These are phyloP conservation scores for Exophiala sp. DNA, from an alignment of 2,329 filamentous ascomycete genomes.

Conservation along the genomic window DNA sequence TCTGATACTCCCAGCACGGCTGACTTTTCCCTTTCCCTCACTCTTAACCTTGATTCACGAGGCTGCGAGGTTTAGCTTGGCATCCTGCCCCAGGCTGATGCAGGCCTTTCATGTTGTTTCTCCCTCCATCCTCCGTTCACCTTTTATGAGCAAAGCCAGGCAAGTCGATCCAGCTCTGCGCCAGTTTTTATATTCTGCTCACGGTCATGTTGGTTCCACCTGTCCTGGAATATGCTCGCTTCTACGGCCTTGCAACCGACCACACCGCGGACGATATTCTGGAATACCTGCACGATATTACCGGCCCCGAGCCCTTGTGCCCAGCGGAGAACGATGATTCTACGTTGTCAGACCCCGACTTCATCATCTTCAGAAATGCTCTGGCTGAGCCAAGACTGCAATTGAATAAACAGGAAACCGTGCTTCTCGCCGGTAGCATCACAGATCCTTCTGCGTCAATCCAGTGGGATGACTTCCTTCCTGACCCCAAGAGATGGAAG, in stretches of 20 bases:
- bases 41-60: neutral
- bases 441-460: conserved; percentile 16
- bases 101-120: neutral
- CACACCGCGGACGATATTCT: conserved; percentile 33
- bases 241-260: conserved; percentile 39
- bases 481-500: conserved; percentile 25
- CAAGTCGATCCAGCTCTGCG: no score
- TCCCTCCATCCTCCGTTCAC: neutral
- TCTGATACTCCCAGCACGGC: neutral
- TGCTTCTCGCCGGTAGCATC: conserved; percentile 33
- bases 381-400: conserved; percentile 34
- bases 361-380: conserved; percentile 24
- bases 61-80: neutral
- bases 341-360: conserved; percentile 24
- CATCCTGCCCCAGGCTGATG: neutral
- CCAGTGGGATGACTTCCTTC: conserved; percentile 26
- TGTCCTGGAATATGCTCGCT: conserved; percentile 45
- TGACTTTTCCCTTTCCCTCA: neutral
- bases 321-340: conserved; percentile 11
- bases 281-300: conserved; percentile 16
- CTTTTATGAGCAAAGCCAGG: no score
- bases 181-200: no score
- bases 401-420: conserved; percentile 31
- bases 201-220: conserved; percentile 35
- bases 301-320: conserved; percentile 7